These are phyloP conservation scores for Nitzschia inconspicua DNA, from an alignment of 108 stramenopile species.

Conservation along the genomic window DNA sequence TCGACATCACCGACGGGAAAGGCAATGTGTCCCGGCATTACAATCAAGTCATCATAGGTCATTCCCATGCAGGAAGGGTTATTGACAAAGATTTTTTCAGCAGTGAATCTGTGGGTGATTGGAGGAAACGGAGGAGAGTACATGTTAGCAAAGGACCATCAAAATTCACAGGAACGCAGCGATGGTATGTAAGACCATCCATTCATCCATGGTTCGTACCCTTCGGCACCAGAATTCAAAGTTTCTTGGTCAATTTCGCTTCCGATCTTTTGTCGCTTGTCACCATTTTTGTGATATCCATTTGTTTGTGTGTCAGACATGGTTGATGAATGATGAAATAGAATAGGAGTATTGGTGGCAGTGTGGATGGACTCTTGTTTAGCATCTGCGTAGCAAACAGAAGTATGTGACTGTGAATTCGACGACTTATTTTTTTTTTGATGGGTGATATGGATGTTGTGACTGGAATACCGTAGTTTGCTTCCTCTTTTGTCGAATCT, in stretches of 20 bases:
- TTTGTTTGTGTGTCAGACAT: constrained; percentile 4
- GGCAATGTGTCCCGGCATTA: constrained; percentile 97
- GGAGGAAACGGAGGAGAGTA: neutral
- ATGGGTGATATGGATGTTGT: too few relatives aligned
- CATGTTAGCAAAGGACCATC: neutral
- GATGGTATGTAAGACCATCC: too few relatives aligned
- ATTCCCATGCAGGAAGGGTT: constrained; percentile 87
- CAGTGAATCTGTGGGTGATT: constrained; percentile 55
- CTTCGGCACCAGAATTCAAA: constrained; percentile 83
- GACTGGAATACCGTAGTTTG: too few relatives aligned
- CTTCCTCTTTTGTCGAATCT: too few relatives aligned
- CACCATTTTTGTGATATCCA: constrained; percentile 5
- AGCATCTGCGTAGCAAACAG: too few relatives aligned
- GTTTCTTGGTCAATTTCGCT: constrained; percentile 86
- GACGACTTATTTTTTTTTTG: too few relatives aligned
- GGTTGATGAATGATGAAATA: too few relatives aligned
- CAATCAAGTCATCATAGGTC: constrained; percentile 98
- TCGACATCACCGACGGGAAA: constrained; percentile 93
- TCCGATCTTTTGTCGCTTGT: constrained; percentile 44
- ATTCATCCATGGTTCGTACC: too few relatives aligned
- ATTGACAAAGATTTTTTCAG: constrained; percentile 73
- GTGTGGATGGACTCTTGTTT: too few relatives aligned
- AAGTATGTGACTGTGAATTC: too few relatives aligned
- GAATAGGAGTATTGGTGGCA: too few relatives aligned
- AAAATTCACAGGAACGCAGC: too few relatives aligned